Evolutionary conservation across 495 filamentous ascomycete species (phyloP), one percentile per base, ranked within the genome.

Genomic region (Talaromyces adpressus): DNA sequence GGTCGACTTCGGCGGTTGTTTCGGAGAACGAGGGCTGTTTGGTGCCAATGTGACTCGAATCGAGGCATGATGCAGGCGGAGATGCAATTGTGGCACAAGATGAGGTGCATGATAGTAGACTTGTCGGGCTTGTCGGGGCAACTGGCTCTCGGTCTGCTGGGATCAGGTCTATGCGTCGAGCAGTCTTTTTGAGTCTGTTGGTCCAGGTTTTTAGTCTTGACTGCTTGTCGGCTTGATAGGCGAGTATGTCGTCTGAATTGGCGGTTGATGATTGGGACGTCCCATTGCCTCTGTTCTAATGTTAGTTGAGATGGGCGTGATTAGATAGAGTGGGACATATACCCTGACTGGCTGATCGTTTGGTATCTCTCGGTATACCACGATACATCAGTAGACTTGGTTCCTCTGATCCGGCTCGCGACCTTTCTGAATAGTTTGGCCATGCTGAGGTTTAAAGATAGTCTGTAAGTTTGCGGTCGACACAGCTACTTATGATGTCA

Each of bases 351-450:
- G 6, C 16, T 16, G 22, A 29, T 56, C 2, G 52, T 27, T 7
- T 56, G 29, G 12, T 36, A 36, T 23, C 27, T 32, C 30, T 58
- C 56, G 14, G n/a, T 20, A 12, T 36, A 58, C 27, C 56, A 58
- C 11, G 56, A 32, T 12, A 32, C 56, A 18, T 57, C 29, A 20
- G 30, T 2, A 22, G 56, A 32, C 30, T 58, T 58, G 14, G 27
- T 7, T 36, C 56, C 56, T 58, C 14, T 58, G 16, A 58, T 8
- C 16, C 56, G 27, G 20, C 20, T 58, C 5, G 56, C 56, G 6
- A 58, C 27, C 30, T 58, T 58, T 22, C 56, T 32, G 23, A 58
- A 25, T 16, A 58, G 30, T 36, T 58, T 58, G 56, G 56, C 56
- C 56, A 58, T 58, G 45, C 5, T 20, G 45, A 20, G 9, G 45